phyloP scores from a whole-genome alignment of 2,329 filamentous ascomycete genomes.

The Ilyonectria robusta region DNA sequence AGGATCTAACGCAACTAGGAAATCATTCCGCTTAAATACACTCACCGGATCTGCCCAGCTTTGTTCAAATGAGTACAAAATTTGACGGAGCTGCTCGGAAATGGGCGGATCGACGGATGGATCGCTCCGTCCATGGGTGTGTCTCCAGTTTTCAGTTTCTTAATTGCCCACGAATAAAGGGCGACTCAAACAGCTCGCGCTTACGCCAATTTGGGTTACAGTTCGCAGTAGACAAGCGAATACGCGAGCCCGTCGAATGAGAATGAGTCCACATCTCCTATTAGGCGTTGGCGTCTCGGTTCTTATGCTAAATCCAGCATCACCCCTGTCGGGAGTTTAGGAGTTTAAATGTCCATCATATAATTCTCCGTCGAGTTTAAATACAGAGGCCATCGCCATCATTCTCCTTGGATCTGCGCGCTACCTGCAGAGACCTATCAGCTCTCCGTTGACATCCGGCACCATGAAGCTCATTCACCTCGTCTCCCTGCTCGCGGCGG shows the following conservation, averaged over 20 bases:
- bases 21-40: too few species aligned
- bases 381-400: neutral
- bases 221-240: neutral
- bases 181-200: neutral
- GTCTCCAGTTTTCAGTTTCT: neutral
- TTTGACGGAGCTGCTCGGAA: too few species aligned
- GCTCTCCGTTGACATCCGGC: neutral
- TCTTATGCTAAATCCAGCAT: neutral
- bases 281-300: neutral
- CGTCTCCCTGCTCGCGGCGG: conserved; percentile 6
- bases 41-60: too few species aligned
- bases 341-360: neutral
- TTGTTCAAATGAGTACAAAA: too few species aligned
- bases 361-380: neutral
- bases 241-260: neutral
- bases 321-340: neutral
- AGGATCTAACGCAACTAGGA: too few species aligned
- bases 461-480: conserved; percentile 15
- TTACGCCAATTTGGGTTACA: neutral
- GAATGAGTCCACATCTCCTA: conserved; percentile 4
- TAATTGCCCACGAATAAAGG: conserved; percentile 20
- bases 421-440: neutral
- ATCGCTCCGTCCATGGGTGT: neutral
- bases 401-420: neutral
- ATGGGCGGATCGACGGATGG: neutral